Evolutionary conservation across 306 rosid genomes (phyloP).

Genomic region (Luffa aegyptiaca): DNA sequence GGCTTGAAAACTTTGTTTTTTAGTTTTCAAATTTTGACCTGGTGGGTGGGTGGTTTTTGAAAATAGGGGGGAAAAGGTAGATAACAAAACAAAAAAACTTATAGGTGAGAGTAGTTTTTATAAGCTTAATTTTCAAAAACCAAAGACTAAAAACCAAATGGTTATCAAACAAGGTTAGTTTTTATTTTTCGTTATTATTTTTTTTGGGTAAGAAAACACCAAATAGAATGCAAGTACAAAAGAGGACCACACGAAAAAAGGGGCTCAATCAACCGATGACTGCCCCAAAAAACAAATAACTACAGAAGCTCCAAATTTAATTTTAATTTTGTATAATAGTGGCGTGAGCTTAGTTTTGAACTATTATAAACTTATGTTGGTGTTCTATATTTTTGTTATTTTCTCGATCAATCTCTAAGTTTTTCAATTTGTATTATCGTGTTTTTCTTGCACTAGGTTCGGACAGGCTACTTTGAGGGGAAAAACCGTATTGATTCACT

Average conservation of each 20-base stretch:
- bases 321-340: neutral
- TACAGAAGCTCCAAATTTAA: neutral
- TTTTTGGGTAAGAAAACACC: no score
- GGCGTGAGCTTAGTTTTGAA: neutral
- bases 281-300: neutral
- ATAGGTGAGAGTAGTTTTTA: no score
- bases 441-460: constrained; percentile 42
- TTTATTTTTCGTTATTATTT: no score
- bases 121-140: no score
- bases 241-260: neutral
- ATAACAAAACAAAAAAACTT: no score
- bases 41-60: no score
- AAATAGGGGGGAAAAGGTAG: no score
- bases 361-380: neutral
- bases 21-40: no score
- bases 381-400: neutral
- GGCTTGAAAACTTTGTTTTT: no score
- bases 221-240: neutral
- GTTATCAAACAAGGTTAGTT: neutral
- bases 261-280: neutral
- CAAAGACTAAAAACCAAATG: no score
- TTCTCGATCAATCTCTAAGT: constrained; percentile 5
- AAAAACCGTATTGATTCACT: constrained; percentile 79
- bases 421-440: constrained; percentile 6
- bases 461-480: constrained; percentile 87